Evolutionary conservation across 176 grass and related monocot species (phyloP).

Genomic region (Avena sativa): DNA sequence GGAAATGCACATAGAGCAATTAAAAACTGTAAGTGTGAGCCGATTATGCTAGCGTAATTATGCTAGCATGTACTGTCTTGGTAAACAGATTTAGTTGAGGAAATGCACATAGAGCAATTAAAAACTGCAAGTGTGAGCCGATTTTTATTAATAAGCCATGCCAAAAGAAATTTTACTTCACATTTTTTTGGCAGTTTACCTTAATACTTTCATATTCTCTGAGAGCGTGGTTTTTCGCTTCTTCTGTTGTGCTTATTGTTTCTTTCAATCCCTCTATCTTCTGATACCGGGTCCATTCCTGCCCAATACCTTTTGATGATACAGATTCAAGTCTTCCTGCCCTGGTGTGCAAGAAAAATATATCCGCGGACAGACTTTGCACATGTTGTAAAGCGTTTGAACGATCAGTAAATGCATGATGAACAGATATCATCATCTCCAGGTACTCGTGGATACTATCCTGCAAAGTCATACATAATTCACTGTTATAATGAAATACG

Average conservation of each 20-base stretch:
- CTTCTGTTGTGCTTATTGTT: conserved; percentile 78
- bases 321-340: conserved; percentile 68
- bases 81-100: conserved; percentile 4
- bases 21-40: background rate
- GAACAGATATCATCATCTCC: conserved; percentile 77
- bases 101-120: background rate
- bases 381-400: conserved; percentile 74
- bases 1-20: background rate
- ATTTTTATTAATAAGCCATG: conserved; percentile 28
- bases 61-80: conserved; percentile 11
- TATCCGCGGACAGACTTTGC: conserved; percentile 73
- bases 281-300: conserved; percentile 61
- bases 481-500: conserved; percentile 31
- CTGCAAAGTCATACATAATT: conserved; percentile 53
- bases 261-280: conserved; percentile 86
- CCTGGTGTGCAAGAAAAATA: conserved; percentile 64
- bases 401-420: conserved; percentile 86
- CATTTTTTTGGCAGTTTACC: conserved; percentile 52
- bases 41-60: background rate
- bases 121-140: background rate
- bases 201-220: conserved; percentile 88
- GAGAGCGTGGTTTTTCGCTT: conserved; percentile 72
- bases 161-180: background rate
- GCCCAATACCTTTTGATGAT: conserved; percentile 61
- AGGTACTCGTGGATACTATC: conserved; percentile 91